These are phyloP conservation scores for Stereocaulon alpinum DNA, from an alignment of 495 filamentous ascomycete genomes.

Conservation along the genomic window DNA sequence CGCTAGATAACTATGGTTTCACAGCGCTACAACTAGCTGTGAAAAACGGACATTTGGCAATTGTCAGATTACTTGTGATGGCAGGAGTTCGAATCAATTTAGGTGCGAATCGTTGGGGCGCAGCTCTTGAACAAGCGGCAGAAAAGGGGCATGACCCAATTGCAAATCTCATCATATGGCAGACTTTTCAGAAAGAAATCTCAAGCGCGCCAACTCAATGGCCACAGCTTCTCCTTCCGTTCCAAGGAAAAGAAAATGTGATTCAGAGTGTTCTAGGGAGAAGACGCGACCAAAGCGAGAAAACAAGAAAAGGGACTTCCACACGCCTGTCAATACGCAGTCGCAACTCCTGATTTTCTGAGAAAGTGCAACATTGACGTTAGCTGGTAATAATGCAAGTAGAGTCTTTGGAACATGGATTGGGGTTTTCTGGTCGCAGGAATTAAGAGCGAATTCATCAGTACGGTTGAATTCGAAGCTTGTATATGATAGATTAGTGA, in stretches of 20 bases:
- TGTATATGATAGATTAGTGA: too few species aligned
- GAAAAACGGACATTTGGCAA: conserved; percentile 2
- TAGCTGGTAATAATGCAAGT: too few species aligned
- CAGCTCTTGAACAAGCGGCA: not conserved
- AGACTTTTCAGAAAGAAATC: not conserved
- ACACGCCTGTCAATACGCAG: not conserved
- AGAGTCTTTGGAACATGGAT: too few species aligned
- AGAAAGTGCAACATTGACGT: too few species aligned
- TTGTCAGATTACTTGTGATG: conserved; percentile 1
- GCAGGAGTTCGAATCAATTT: not conserved
- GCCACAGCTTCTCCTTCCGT: not conserved
- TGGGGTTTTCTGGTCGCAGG: too few species aligned
- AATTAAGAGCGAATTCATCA: too few species aligned
- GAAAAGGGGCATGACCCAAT: not conserved
- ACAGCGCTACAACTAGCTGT: conserved; percentile 12
- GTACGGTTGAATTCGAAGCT: too few species aligned
- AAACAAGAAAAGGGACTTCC: not conserved
- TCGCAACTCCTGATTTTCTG: not conserved
- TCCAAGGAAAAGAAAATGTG: not conserved
- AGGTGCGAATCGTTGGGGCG: not conserved
- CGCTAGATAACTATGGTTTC: not conserved
- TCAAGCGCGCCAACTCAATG: not conserved
- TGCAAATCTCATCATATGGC: conserved; percentile 5
- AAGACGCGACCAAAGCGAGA: not conserved
- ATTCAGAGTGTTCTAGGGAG: not conserved